Evolutionary conservation across 2,329 filamentous ascomycete species (phyloP).

Genomic region (Periconia digitata): DNA sequence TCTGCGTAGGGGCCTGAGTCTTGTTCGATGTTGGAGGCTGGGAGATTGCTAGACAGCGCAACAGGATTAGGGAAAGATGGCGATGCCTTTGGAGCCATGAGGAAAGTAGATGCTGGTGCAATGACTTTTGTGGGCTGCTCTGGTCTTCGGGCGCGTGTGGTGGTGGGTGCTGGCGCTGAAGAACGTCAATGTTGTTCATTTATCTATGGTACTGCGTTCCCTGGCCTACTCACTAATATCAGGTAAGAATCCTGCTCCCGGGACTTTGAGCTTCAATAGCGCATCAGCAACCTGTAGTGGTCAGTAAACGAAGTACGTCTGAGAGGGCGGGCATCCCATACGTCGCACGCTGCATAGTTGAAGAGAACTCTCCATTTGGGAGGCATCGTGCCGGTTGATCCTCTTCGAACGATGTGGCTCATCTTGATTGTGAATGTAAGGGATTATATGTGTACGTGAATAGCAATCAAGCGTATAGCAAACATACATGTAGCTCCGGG

Average conservation of each 20-base stretch:
- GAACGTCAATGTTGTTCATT: conserved; percentile 5
- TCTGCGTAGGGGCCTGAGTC: conserved; percentile 67
- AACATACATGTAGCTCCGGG: too few relatives aligned
- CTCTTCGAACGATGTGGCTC: conserved; percentile 2
- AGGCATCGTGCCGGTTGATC: conserved; percentile 20
- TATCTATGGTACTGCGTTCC: neutral
- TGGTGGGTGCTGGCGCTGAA: conserved; percentile 30
- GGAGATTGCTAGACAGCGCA: conserved; percentile 33
- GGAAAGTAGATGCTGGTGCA: conserved; percentile 61
- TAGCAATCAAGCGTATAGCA: too few relatives aligned
- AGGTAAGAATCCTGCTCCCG: conserved; percentile 66
- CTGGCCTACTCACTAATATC: conserved; percentile 61
- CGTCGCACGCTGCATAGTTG: conserved; percentile 38
- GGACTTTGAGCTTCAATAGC: conserved; percentile 67
- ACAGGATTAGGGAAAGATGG: conserved; percentile 42
- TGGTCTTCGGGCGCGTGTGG: conserved; percentile 17
- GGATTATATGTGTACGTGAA: too few relatives aligned
- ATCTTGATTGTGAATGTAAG: too few relatives aligned
- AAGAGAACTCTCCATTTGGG: conserved; percentile 34
- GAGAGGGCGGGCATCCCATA: conserved; percentile 11
- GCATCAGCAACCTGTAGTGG: conserved; percentile 60
- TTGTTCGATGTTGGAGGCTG: conserved; percentile 27
- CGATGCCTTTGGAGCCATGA: conserved; percentile 62
- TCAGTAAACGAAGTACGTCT: conserved; percentile 14
- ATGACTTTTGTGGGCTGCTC: conserved; percentile 38